Conservation (phyloP, 225 moss, liverwort and hornwort genomes). For the Rhytidiadelphus loreus region DNA sequence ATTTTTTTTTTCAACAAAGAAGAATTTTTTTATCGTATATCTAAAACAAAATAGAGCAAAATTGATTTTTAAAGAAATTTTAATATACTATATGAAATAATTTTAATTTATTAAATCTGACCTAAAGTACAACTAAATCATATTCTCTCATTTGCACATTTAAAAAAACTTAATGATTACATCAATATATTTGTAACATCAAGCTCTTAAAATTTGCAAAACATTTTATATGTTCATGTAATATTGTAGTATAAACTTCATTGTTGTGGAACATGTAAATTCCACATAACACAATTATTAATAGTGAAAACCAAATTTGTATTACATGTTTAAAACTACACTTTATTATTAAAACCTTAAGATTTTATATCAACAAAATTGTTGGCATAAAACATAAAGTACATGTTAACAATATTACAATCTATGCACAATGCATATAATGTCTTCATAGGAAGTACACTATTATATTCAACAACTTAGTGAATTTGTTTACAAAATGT, state of each 20-base stretch:
- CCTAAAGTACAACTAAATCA: neutral
- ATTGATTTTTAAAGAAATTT: too few species aligned
- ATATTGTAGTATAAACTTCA: neutral
- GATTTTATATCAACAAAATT: neutral
- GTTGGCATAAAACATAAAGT: neutral
- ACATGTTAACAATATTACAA: too few species aligned
- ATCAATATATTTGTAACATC: neutral
- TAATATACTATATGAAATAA: too few species aligned
- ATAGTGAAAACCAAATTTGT: too few species aligned
- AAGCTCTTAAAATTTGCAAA: neutral
- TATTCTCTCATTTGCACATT: neutral
- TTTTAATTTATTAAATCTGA: neutral
- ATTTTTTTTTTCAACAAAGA: neutral
- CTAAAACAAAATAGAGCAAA: neutral
- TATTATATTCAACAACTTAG: neutral
- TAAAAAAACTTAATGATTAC: neutral
- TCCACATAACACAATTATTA: neutral
- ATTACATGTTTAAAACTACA: neutral
- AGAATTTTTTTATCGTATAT: fast-evolving
- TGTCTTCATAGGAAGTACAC: neutral
- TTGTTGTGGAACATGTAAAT: neutral
- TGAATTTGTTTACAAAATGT: neutral
- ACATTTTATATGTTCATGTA: too few species aligned
- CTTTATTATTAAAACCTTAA: neutral
- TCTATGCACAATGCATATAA: neutral